A percentile compares a stretch with the other conserved stretches of the same genome.
These are phyloP conservation scores for Zygoascus tannicola DNA, from an alignment of 805 yeast genomes.

Conservation along the genomic window DNA sequence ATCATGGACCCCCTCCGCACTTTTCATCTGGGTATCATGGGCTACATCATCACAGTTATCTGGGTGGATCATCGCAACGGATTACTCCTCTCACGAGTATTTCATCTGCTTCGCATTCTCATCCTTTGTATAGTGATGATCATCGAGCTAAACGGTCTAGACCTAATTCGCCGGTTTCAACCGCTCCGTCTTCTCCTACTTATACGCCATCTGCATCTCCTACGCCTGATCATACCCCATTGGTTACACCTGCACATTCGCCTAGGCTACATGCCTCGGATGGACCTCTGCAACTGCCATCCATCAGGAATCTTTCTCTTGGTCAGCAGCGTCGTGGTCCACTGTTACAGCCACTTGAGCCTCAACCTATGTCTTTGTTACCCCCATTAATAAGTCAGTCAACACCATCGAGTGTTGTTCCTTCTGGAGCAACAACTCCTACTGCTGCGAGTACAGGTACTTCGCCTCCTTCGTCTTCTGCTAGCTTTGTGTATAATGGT, in stretches of 20 bases:
- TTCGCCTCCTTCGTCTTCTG: background rate
- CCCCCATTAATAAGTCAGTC: background rate
- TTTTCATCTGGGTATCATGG: conserved; percentile 18
- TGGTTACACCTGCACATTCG: conserved; percentile 38
- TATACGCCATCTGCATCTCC: conserved; percentile 32
- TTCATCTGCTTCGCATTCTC: conserved; percentile 13
- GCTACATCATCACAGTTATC: conserved; percentile 11
- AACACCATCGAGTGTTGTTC: background rate
- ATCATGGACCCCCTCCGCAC: conserved; percentile 21
- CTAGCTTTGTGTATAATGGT: too few relatives aligned
- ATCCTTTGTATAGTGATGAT: conserved; percentile 17
- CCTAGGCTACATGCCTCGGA: conserved; percentile 34
- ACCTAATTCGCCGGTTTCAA: conserved; percentile 34
- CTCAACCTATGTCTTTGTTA: conserved; percentile 2
- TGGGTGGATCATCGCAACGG: conserved; percentile 12
- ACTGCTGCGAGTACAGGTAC: background rate
- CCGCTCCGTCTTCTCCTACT: conserved; percentile 36
- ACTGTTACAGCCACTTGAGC: conserved; percentile 17
- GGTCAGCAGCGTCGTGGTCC: conserved; percentile 18
- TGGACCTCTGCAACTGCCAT: conserved; percentile 29
- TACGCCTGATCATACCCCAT: conserved; percentile 35
- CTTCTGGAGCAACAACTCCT: background rate
- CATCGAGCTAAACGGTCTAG: conserved; percentile 31
- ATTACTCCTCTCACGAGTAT: conserved; percentile 24
- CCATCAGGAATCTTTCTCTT: conserved; percentile 27